A percentile compares a stretch with the other conserved stretches of the same genome.
Conservation (phyloP, 1,284 basidiomycete species). For the Puccinia novopanici region DNA sequence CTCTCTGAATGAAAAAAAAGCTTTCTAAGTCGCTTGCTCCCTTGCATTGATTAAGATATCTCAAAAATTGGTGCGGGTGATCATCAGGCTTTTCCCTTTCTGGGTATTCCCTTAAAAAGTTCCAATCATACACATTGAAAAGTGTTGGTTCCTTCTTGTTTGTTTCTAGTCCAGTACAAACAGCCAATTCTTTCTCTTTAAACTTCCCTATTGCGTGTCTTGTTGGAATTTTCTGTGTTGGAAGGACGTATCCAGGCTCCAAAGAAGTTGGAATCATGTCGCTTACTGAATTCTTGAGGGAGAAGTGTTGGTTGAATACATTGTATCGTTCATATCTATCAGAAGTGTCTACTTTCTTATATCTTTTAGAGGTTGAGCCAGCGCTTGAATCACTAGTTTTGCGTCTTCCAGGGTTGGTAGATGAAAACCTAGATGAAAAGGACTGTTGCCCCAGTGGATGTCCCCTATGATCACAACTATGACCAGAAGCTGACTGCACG, state of each 20-base stretch:
- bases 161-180: background rate
- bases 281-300: background rate
- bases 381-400: background rate
- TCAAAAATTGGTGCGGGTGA: background rate
- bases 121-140: conserved; percentile 4
- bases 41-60: background rate
- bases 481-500: background rate
- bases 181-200: background rate
- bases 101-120: background rate
- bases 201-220: background rate
- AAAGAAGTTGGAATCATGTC: background rate
- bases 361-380: background rate
- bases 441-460: background rate
- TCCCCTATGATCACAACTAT: background rate
- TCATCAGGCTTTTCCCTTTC: background rate
- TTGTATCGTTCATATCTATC: too few relatives aligned
- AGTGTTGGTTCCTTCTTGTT: background rate
- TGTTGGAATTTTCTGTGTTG: background rate
- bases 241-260: background rate
- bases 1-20: background rate
- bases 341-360: too few relatives aligned
- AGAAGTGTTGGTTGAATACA: background rate
- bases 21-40: background rate
- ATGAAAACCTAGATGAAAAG: background rate
- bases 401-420: background rate